Evolutionary conservation across 140 eudicot species (phyloP).

Genomic region (Stevia rebaudiana): DNA sequence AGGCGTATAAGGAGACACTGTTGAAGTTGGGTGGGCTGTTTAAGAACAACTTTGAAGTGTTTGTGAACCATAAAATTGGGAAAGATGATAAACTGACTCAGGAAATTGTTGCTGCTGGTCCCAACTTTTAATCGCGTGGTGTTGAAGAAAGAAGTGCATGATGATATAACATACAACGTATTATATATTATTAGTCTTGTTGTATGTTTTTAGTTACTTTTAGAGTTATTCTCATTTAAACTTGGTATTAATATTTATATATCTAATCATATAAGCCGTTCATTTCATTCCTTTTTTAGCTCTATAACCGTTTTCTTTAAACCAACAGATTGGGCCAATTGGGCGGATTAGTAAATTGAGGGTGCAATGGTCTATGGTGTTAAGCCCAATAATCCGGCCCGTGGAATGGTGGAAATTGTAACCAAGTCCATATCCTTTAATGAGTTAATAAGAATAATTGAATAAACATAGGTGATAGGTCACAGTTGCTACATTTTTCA

Average conservation of each 20-base stretch:
- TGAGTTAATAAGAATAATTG: too few species aligned
- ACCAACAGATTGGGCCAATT: neutral
- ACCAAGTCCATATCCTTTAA: too few species aligned
- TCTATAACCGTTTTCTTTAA: neutral
- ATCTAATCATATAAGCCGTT: conserved; percentile 9
- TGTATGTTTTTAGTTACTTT: conserved; percentile 18
- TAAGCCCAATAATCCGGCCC: too few species aligned
- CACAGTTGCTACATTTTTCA: too few species aligned
- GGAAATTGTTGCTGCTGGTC: conserved; percentile 94
- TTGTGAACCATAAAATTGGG: conserved; percentile 71
- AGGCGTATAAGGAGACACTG: conserved; percentile 72
- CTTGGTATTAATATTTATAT: conserved; percentile 19
- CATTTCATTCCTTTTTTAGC: neutral
- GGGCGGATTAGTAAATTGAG: too few species aligned
- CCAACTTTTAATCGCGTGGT: conserved; percentile 39
- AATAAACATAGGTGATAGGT: too few species aligned
- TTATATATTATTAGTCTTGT: conserved; percentile 15
- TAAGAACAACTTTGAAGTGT: conserved; percentile 80
- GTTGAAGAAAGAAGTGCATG: conserved; percentile 28
- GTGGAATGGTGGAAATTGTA: too few species aligned
- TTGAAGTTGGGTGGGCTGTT: conserved; percentile 80
- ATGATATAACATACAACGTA: conserved; percentile 18
- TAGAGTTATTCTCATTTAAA: conserved; percentile 10
- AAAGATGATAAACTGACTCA: conserved; percentile 65
- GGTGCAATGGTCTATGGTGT: neutral